Evolutionary conservation across 495 filamentous ascomycete species (phyloP), one percentile per base, ranked within the genome.

Genomic region (Aspergillus indologenus): DNA sequence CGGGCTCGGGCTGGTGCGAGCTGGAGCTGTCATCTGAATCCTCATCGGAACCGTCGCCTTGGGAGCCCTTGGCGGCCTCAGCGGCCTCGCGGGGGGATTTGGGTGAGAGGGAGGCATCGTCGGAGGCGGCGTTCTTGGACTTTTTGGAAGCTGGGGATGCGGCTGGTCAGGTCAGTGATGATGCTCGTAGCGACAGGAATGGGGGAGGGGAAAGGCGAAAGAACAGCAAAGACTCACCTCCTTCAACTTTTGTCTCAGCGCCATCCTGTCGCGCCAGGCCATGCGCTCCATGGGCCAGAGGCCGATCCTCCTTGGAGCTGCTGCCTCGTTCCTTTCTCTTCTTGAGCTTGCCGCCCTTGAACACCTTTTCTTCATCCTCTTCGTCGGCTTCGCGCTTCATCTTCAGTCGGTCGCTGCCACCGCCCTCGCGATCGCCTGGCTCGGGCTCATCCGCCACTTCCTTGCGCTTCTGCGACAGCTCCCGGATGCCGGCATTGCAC

Each of bases 1-100:
- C 85, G 1, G 91, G 89, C n/a, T 87, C 82, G 5, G 87, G 89
- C 69, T 91, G 92, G 65, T 90, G 85, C 17, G 87, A 73, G 79
- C 82, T 81, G 1, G 85, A 85, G 58, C 83, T 85, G 21, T 81
- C 85, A 48, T 86, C 85, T 5, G 84, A 84, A 6, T 62, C 68
- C 71, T 83, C 12, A 15, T 40, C 69, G 58, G 82, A 71, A 68
- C 77, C 71, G 70, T 70, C 68, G 17, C 62, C 68, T 43, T 64
- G 80, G 51, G 79, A 70, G 40, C 73, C 74, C 29, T 75, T 73
- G 21, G 76, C 74, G 12, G 68, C 34, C 34, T 40, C 71, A 49
- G 82, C 43, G 80, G 87, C 34, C 82, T 80, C 40, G 12, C 65
- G 69, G 24, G 74, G 74, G 2, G 91, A 81, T 14, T 72, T 72